phyloP scores from a whole-genome alignment of 192 early-diverging fungal genomes.

The Obelidium mucronatum region DNA sequence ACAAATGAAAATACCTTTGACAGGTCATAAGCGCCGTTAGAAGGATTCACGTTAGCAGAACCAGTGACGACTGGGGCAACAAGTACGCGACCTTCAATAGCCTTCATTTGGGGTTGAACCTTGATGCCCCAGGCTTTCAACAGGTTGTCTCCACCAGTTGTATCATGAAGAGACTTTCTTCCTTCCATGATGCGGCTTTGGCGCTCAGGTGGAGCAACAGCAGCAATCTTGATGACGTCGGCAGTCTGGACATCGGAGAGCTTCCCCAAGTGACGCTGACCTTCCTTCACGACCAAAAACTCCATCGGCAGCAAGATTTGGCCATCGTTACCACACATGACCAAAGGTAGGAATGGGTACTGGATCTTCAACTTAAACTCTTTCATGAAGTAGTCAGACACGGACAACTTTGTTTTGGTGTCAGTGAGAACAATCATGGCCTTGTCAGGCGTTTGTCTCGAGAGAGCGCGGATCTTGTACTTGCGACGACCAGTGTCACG shows the following conservation, averaged over 20 bases:
- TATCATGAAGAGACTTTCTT: not conserved
- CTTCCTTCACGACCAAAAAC: constrained; percentile 12
- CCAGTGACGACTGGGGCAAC: constrained; percentile 36
- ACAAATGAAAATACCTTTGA: not conserved
- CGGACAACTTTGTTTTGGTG: constrained; percentile 7
- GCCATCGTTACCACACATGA: constrained; percentile 18
- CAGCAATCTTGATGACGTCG: constrained; percentile 41
- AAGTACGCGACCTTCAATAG: constrained; percentile 42
- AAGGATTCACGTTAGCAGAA: constrained; percentile 6
- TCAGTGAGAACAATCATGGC: not conserved
- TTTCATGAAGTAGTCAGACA: constrained; percentile 52
- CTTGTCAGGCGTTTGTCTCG: constrained; percentile 2
- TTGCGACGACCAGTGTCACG: not conserved
- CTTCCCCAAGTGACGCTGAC: constrained; percentile 39
- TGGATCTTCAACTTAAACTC: constrained; percentile 11
- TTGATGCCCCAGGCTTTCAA: constrained; percentile 42
- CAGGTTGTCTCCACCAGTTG: not conserved
- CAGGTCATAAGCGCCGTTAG: constrained; percentile 18
- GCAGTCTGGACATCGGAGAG: constrained; percentile 39
- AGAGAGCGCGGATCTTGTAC: constrained; percentile 31
- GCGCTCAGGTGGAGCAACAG: constrained; percentile 34
- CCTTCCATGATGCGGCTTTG: constrained; percentile 26
- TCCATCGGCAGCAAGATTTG: constrained; percentile 43
- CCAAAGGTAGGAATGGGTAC: constrained; percentile 15
- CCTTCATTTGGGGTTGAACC: constrained; percentile 45